Evolutionary conservation across 257 asterid genomes (phyloP).

Genomic region (Lithospermum erythrorhizon): DNA sequence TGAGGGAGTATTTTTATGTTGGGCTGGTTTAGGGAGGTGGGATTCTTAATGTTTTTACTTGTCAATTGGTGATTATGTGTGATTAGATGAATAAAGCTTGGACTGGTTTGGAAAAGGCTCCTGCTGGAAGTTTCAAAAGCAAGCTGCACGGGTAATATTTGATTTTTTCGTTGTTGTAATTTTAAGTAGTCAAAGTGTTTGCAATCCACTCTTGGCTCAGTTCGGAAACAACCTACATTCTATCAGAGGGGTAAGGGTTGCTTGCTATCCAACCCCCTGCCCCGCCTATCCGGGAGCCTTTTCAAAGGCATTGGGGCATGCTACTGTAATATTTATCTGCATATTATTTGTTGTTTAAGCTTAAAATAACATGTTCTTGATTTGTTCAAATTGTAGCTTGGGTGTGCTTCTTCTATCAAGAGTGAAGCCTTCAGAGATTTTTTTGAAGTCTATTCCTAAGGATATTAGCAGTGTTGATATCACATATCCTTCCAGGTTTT

Average conservation of each 20-base stretch:
- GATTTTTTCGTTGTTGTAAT: slow-evolving; percentile 4
- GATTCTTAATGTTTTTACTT: background rate
- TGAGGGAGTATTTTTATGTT: too few species aligned
- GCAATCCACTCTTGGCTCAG: too few species aligned
- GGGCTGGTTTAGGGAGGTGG: background rate
- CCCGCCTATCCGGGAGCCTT: too few species aligned
- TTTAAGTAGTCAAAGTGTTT: too few species aligned
- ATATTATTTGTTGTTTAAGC: slow-evolving; percentile 1
- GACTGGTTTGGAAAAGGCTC: slow-evolving; percentile 77
- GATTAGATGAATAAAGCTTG: slow-evolving; percentile 81
- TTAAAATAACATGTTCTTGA: background rate
- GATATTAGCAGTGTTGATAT: slow-evolving; percentile 53
- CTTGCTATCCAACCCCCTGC: too few species aligned
- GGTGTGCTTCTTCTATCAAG: slow-evolving; percentile 79
- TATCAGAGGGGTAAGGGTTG: too few species aligned
- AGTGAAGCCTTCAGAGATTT: slow-evolving; percentile 83
- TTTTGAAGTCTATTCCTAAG: slow-evolving; percentile 88
- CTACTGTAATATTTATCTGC: background rate
- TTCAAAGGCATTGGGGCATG: too few species aligned
- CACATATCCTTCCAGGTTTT: slow-evolving; percentile 65
- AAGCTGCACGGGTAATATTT: slow-evolving; percentile 63
- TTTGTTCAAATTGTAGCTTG: slow-evolving; percentile 33
- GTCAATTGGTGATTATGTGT: slow-evolving; percentile 8
- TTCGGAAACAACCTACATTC: too few species aligned
- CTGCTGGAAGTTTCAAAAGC: slow-evolving; percentile 64